phyloP scores from a whole-genome alignment of 73 alveolate genomes.

The Paramecium tetraurelia region DNA sequence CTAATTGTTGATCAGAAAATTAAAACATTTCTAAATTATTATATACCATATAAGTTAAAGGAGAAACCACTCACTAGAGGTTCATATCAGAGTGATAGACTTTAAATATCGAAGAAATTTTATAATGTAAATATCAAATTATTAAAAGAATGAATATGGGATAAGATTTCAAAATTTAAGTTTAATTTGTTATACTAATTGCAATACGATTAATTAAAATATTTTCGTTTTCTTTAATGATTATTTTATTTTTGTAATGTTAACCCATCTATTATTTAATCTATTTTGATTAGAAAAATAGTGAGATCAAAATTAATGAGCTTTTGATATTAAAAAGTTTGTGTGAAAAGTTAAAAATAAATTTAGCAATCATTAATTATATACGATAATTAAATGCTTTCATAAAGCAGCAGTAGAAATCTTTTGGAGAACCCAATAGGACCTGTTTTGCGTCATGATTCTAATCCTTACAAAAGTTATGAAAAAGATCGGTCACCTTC shows the following conservation, averaged over 20 bases:
- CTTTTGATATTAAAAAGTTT: background rate
- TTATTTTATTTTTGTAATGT: too few species aligned
- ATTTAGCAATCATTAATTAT: background rate
- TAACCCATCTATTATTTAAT: too few species aligned
- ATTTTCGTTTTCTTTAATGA: too few species aligned
- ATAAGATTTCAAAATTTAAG: too few species aligned
- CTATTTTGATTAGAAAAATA: background rate
- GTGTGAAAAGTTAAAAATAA: background rate
- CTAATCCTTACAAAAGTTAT: background rate
- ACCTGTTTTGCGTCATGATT: background rate
- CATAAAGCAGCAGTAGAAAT: background rate
- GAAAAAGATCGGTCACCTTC: background rate
- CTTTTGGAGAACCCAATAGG: background rate
- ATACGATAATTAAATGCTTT: background rate
- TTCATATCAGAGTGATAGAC: background rate
- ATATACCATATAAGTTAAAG: too few species aligned
- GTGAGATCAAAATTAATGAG: background rate
- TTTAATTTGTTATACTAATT: too few species aligned
- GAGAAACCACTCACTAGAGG: too few species aligned
- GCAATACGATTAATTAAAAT: too few species aligned
- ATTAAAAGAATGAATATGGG: background rate
- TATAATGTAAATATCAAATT: background rate
- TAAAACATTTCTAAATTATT: too few species aligned
- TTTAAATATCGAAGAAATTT: too few species aligned
- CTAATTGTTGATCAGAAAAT: background rate